Percentiles rank a stretch among this genome's conserved stretches.
Conservation (phyloP, 2,329 filamentous ascomycete genomes). For the Diaporthe sp. region DNA sequence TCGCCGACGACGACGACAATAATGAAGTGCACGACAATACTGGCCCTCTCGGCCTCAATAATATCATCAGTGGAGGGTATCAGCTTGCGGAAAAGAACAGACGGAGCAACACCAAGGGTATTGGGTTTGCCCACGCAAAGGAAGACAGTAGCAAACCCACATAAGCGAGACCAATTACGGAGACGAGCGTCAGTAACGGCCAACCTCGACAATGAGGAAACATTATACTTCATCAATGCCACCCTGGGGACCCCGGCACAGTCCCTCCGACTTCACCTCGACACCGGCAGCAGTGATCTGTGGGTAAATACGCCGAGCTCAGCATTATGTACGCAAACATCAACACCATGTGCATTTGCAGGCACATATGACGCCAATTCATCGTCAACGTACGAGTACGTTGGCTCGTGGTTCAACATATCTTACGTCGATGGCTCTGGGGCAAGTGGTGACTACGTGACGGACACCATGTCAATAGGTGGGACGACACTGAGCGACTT, state of each 20-base stretch:
- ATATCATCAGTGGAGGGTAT: conserved; percentile 46
- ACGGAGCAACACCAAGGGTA: conserved; percentile 56
- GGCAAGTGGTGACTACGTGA: conserved; percentile 83
- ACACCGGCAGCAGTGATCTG: conserved; percentile 78
- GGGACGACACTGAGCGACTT: conserved; percentile 65
- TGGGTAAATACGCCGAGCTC: conserved; percentile 79
- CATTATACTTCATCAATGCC: conserved; percentile 75
- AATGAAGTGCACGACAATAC: conserved; percentile 54
- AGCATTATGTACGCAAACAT: conserved; percentile 64
- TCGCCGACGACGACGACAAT: conserved; percentile 33
- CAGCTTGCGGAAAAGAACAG: conserved; percentile 48
- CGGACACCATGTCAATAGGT: conserved; percentile 77
- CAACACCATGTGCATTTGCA: conserved; percentile 68
- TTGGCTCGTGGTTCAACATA: conserved; percentile 87
- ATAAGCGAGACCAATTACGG: conserved; percentile 60
- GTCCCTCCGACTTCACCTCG: conserved; percentile 69
- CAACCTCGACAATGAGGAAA: conserved; percentile 71
- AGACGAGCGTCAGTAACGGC: conserved; percentile 60
- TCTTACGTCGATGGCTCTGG: conserved; percentile 87
- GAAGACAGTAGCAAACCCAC: conserved; percentile 55
- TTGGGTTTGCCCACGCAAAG: conserved; percentile 61
- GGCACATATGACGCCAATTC: conserved; percentile 78
- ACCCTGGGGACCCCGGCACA: conserved; percentile 74
- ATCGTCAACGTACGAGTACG: conserved; percentile 82
- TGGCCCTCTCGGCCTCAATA: conserved; percentile 49